These are phyloP conservation scores for Xylona heveae DNA, from an alignment of 495 filamentous ascomycete genomes.

Conservation along the genomic window DNA sequence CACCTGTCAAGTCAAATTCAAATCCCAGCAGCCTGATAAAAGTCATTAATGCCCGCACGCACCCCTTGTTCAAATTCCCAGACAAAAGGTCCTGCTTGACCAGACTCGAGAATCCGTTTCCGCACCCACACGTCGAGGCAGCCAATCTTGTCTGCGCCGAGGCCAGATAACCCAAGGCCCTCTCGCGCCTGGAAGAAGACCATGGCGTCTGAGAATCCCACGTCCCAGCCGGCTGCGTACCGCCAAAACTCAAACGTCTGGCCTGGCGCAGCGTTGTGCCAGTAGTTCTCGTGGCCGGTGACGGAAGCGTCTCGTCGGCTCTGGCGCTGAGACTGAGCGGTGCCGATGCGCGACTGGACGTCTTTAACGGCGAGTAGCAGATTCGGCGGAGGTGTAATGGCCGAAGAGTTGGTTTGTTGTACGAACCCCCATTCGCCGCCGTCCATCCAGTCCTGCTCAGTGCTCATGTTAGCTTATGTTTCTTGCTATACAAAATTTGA, in stretches of 20 bases:
- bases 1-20: background rate
- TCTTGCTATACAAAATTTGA: too few species aligned
- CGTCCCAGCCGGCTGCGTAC: slow-evolving; percentile 28
- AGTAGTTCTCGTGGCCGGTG: slow-evolving; percentile 19
- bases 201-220: slow-evolving; percentile 27
- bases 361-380: slow-evolving; percentile 15
- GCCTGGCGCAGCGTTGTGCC: slow-evolving; percentile 20
- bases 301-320: slow-evolving; percentile 13
- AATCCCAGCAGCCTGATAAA: slow-evolving; percentile 15
- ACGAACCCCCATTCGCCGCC: slow-evolving; percentile 33
- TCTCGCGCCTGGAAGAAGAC: slow-evolving; percentile 22
- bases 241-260: slow-evolving; percentile 24
- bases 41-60: slow-evolving; percentile 21
- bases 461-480: too few species aligned
- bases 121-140: slow-evolving; percentile 28
- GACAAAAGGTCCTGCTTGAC: slow-evolving; percentile 17
- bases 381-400: slow-evolving; percentile 17
- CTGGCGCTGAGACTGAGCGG: slow-evolving; percentile 14
- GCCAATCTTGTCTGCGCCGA: slow-evolving; percentile 27
- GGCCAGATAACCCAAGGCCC: slow-evolving; percentile 2
- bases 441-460: slow-evolving; percentile 26
- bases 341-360: slow-evolving; percentile 11
- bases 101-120: slow-evolving; percentile 27
- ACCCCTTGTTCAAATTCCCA: slow-evolving; percentile 34
- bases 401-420: slow-evolving; percentile 19